These are phyloP conservation scores for Daedaleopsis sinensis DNA, from an alignment of 768 basidiomycete genomes.

Conservation along the genomic window DNA sequence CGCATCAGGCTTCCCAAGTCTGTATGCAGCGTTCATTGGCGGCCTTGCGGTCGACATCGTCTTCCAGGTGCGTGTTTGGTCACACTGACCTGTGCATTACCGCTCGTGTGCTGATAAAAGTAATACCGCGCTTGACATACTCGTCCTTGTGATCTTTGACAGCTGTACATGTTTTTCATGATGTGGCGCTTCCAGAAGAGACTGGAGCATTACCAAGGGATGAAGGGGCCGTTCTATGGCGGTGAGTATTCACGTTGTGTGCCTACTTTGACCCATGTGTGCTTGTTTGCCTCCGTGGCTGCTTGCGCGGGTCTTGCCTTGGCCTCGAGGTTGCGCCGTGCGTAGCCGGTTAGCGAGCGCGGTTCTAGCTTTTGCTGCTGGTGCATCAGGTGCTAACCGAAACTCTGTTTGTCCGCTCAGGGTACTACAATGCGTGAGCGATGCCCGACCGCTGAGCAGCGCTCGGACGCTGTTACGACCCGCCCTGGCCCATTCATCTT, in stretches of 20 bases:
- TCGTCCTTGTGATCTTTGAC: slow-evolving; percentile 1
- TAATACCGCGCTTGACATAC: slow-evolving; percentile 15
- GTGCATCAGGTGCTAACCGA: slow-evolving; percentile 15
- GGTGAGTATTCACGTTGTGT: slow-evolving; percentile 44
- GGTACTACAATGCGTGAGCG: slow-evolving; percentile 52
- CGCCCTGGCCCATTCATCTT: slow-evolving; percentile 19
- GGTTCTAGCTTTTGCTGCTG: neutral
- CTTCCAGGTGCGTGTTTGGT: slow-evolving; percentile 58
- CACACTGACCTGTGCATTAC: slow-evolving; percentile 16
- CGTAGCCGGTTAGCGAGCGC: slow-evolving; percentile 8
- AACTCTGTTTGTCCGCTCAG: slow-evolving; percentile 20
- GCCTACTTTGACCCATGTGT: slow-evolving; percentile 2
- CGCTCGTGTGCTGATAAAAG: slow-evolving; percentile 20
- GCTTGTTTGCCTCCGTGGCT: slow-evolving; percentile 5
- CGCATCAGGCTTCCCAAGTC: slow-evolving; percentile 55
- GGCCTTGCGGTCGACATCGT: slow-evolving; percentile 63
- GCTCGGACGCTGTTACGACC: slow-evolving; percentile 13
- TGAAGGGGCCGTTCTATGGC: slow-evolving; percentile 66
- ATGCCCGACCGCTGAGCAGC: slow-evolving; percentile 13
- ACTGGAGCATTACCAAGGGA: slow-evolving; percentile 63
- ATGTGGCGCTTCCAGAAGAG: slow-evolving; percentile 74
- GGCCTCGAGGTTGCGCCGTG: slow-evolving; percentile 8
- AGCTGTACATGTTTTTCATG: slow-evolving; percentile 81
- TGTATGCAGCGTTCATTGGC: slow-evolving; percentile 69
- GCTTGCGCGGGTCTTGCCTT: slow-evolving; percentile 6